phyloP scores from a whole-genome alignment of 169 alveolate species.

The Amoebophrya sp. region DNA sequence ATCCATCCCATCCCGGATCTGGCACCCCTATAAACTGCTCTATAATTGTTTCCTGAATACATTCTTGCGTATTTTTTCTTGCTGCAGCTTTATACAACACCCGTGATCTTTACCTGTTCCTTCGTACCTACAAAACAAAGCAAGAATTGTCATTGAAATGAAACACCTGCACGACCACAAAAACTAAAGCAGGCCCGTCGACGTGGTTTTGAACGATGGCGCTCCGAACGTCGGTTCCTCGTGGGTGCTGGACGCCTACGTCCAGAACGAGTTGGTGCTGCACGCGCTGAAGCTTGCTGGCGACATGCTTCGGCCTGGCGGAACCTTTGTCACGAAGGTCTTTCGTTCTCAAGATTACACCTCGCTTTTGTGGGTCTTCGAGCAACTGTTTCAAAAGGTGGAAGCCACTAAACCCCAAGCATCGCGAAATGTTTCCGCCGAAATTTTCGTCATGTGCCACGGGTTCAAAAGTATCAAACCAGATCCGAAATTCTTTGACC shows the following conservation, averaged over 20 bases:
- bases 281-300: conserved; percentile 86
- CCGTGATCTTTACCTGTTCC: too few relatives aligned
- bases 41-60: too few relatives aligned
- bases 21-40: too few relatives aligned
- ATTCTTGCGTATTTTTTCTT: too few relatives aligned
- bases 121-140: too few relatives aligned
- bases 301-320: conserved; percentile 65
- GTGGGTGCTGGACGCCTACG: conserved; percentile 96
- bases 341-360: conserved; percentile 93
- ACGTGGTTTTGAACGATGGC: conserved; percentile 98
- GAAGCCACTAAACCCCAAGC: conserved; percentile 97
- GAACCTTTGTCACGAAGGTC: conserved; percentile 79
- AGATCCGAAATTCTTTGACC: conserved; percentile 92
- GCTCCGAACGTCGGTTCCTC: conserved; percentile 99
- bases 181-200: conserved; percentile 80
- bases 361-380: conserved; percentile 90
- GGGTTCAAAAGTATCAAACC: conserved; percentile 84
- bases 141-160: too few relatives aligned
- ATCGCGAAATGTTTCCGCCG: conserved; percentile 95
- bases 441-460: conserved; percentile 89
- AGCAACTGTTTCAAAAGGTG: conserved; percentile 88
- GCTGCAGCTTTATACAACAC: too few relatives aligned
- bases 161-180: too few relatives aligned
- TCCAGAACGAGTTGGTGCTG: conserved; percentile 90
- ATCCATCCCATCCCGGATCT: too few relatives aligned